Conservation (phyloP, 441 rosid genomes). For the Pelargonium australe region DNA sequence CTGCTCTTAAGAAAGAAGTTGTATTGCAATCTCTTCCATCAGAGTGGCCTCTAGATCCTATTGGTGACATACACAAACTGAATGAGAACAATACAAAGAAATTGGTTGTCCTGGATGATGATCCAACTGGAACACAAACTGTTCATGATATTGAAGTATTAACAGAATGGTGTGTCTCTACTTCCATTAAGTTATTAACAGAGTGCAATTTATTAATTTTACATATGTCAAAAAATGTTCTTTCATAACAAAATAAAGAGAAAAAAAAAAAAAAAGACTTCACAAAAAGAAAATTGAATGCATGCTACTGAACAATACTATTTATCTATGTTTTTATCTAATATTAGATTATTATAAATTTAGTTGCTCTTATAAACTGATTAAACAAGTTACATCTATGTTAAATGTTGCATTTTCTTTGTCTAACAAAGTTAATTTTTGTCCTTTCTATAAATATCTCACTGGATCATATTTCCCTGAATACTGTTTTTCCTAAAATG, state of each 20-base stretch:
- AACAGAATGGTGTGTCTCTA: slow-evolving; percentile 77
- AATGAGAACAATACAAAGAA: slow-evolving; percentile 60
- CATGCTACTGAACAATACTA: background rate
- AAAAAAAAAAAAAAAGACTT: no score
- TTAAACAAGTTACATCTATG: background rate
- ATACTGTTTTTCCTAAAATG: background rate
- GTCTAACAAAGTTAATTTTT: background rate
- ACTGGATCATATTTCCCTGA: background rate
- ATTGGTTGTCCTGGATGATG: slow-evolving; percentile 92
- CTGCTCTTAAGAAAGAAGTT: slow-evolving; percentile 58
- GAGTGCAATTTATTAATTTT: no score
- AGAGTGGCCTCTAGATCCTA: slow-evolving; percentile 83
- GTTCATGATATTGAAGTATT: slow-evolving; percentile 93
- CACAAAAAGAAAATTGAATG: background rate
- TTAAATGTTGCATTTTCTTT: slow-evolving; percentile 11
- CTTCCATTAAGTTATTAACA: slow-evolving; percentile 3
- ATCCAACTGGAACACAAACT: slow-evolving; percentile 98
- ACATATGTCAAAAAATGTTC: background rate
- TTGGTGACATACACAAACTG: slow-evolving; percentile 52
- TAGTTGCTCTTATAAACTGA: background rate
- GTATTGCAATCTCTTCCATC: slow-evolving; percentile 69
- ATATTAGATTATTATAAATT: background rate
- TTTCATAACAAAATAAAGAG: background rate
- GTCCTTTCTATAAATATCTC: slow-evolving; percentile 10
- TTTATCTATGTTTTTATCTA: background rate